phyloP scores from a whole-genome alignment of 2,329 filamentous ascomycete genomes.

The Xylaria sp. region DNA sequence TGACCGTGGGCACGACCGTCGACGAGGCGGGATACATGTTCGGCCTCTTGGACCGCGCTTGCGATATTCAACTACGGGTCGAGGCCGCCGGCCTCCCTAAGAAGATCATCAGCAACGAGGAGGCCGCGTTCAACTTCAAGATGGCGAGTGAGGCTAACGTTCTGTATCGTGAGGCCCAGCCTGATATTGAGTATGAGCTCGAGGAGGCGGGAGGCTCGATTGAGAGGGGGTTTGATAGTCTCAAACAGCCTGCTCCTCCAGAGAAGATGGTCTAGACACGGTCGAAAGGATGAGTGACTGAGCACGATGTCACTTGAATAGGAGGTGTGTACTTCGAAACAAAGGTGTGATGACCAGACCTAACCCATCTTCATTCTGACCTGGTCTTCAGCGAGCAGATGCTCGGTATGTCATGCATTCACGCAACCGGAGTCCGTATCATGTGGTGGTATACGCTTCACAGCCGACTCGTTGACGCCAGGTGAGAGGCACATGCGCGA shows the following conservation, averaged over 20 bases:
- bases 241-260: constrained; percentile 20
- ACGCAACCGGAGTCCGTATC: constrained; percentile 4
- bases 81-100: constrained; percentile 48
- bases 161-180: constrained; percentile 34
- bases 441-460: not conserved
- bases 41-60: constrained; percentile 59
- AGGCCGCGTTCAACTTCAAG: constrained; percentile 38
- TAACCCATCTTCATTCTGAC: not conserved
- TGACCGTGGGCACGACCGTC: constrained; percentile 66
- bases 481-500: not conserved
- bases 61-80: constrained; percentile 60
- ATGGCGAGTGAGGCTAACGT: constrained; percentile 33
- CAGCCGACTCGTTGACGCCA: constrained; percentile 2
- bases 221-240: constrained; percentile 28
- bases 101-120: constrained; percentile 38
- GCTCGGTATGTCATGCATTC: constrained; percentile 9
- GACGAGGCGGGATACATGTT: constrained; percentile 71
- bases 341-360: constrained; percentile 1
- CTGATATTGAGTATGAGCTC: constrained; percentile 32
- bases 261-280: not conserved
- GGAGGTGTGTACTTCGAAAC: not conserved
- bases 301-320: not conserved
- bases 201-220: constrained; percentile 30
- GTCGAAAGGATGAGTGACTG: not conserved
- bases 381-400: not conserved